Evolutionary conservation across 306 rosid species (phyloP).

Genomic region (Nissolia schottii): DNA sequence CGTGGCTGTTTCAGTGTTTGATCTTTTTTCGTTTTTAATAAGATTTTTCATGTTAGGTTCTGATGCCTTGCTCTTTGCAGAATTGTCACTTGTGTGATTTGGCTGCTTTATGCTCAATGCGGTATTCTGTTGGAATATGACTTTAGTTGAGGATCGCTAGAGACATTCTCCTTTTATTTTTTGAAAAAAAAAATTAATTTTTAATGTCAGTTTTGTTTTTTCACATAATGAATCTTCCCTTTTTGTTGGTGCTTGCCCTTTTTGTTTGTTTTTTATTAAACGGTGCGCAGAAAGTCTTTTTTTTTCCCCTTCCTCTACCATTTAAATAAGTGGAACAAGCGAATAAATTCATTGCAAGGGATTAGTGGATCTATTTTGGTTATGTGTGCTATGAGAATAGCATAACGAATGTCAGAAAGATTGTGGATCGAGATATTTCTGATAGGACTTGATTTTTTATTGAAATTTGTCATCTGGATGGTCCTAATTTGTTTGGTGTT

Average conservation of each 20-base stretch:
- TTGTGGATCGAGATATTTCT: slow-evolving; percentile 38
- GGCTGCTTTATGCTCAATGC: slow-evolving; percentile 56
- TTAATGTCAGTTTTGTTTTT: slow-evolving; percentile 58
- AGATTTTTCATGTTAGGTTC: slow-evolving; percentile 55
- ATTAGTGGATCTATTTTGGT: slow-evolving; percentile 33
- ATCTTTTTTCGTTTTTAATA: slow-evolving; percentile 19
- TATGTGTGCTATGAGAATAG: slow-evolving; percentile 31
- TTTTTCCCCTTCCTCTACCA: slow-evolving; percentile 12
- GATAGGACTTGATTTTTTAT: slow-evolving; percentile 32
- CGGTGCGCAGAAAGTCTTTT: slow-evolving; percentile 32
- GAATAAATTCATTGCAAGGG: slow-evolving; percentile 58
- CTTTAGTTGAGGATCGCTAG: slow-evolving; percentile 37
- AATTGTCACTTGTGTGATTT: slow-evolving; percentile 33
- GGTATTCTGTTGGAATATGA: slow-evolving; percentile 45
- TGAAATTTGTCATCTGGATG: slow-evolving; percentile 25
- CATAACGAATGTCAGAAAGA: slow-evolving; percentile 42
- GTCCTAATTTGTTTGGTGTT: slow-evolving; percentile 22
- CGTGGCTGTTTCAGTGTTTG: slow-evolving; percentile 22
- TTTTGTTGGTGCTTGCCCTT: slow-evolving; percentile 47
- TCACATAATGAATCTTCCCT: slow-evolving; percentile 60
- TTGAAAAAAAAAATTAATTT: no score
- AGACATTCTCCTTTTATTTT: slow-evolving; percentile 30
- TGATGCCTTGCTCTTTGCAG: slow-evolving; percentile 67
- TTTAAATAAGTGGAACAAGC: slow-evolving; percentile 42
- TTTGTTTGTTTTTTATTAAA: slow-evolving; percentile 42